These are phyloP conservation scores for Tolypocladium pustulatum DNA, from an alignment of 2,329 filamentous ascomycete genomes.

Conservation along the genomic window DNA sequence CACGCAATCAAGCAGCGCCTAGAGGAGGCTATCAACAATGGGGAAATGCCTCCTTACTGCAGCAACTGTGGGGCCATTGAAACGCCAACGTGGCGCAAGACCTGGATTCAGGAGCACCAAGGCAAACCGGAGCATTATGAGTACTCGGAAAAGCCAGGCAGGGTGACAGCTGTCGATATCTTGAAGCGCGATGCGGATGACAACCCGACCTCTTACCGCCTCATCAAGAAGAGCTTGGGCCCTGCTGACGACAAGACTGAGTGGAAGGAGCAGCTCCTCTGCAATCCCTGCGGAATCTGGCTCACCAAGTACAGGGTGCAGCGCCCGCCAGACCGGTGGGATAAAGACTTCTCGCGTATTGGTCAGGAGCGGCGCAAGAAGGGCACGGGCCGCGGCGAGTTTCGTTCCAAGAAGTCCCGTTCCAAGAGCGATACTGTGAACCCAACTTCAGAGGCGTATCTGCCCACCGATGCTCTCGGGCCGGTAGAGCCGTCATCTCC, in stretches of 20 bases:
- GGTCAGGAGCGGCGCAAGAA: constrained; percentile 41
- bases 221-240: constrained; percentile 65
- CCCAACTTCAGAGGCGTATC: constrained; percentile 42
- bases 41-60: constrained; percentile 81
- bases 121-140: constrained; percentile 62
- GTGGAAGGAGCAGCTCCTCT: constrained; percentile 68
- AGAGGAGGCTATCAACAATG: constrained; percentile 58
- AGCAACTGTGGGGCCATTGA: constrained; percentile 91
- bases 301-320: constrained; percentile 79
- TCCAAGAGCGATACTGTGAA: constrained; percentile 36
- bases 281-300: constrained; percentile 96
- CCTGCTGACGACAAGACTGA: constrained; percentile 50
- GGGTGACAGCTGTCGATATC: constrained; percentile 64
- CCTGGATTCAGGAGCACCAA: constrained; percentile 67
- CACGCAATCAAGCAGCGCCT: constrained; percentile 48
- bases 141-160: constrained; percentile 61
- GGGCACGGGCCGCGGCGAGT: constrained; percentile 27
- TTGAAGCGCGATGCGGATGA: constrained; percentile 52
- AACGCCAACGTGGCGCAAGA: constrained; percentile 91
- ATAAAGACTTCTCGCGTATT: constrained; percentile 46
- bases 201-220: constrained; percentile 55
- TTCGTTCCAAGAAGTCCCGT: constrained; percentile 36
- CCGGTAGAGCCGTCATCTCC: constrained; percentile 30
- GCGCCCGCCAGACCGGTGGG: constrained; percentile 77
- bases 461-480: constrained; percentile 41